Percentiles rank a stretch among this genome's conserved stretches.
These are phyloP conservation scores for Lactarius quietus DNA, from an alignment of 768 basidiomycete species.

Conservation along the genomic window DNA sequence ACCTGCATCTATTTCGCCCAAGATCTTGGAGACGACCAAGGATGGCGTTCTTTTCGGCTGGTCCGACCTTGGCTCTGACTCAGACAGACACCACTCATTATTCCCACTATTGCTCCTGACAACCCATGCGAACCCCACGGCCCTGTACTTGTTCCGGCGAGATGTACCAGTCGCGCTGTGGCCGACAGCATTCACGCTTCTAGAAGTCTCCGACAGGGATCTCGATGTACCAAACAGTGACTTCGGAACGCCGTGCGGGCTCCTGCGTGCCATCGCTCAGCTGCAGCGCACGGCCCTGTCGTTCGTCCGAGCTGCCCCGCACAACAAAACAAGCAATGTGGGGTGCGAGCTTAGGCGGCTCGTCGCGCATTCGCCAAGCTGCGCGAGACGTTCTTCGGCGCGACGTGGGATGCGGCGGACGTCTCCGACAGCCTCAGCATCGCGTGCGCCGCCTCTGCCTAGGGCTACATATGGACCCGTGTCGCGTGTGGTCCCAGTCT, in stretches of 20 bases:
- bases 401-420: constrained; percentile 84
- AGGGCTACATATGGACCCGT: constrained; percentile 87
- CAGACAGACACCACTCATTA: constrained; percentile 55
- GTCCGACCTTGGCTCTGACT: too few species aligned
- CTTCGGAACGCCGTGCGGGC: constrained; percentile 42
- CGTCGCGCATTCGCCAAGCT: constrained; percentile 71
- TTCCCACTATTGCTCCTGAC: constrained; percentile 49
- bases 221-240: constrained; percentile 57
- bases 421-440: constrained; percentile 76
- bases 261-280: constrained; percentile 62
- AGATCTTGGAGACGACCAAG: constrained; percentile 37
- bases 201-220: constrained; percentile 36
- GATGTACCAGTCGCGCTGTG: constrained; percentile 43
- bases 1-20: constrained; percentile 46
- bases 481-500: constrained; percentile 60
- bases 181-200: constrained; percentile 35
- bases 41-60: constrained; percentile 53
- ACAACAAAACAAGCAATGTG: constrained; percentile 51
- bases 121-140: constrained; percentile 40
- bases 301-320: constrained; percentile 70
- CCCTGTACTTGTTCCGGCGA: constrained; percentile 43
- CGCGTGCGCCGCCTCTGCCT: constrained; percentile 89
- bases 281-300: constrained; percentile 69
- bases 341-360: constrained; percentile 66
- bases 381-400: constrained; percentile 85